Evolutionary conservation across 768 basidiomycete species (phyloP), one percentile per base, ranked within the genome.

Genomic region (Solioccasus polychromus): DNA sequence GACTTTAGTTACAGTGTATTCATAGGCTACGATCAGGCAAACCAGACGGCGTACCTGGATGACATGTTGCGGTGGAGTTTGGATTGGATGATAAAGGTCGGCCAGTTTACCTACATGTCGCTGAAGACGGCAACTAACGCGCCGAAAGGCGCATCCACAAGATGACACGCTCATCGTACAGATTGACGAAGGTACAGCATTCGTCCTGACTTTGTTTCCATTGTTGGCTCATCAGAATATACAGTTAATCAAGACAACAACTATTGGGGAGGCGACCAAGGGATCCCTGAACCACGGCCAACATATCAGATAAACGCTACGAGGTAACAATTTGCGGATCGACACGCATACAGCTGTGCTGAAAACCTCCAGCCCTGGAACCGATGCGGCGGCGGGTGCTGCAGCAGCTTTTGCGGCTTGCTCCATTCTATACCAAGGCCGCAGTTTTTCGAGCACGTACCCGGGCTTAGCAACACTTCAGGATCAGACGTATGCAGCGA

Each of bases 11-110:
- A 42, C 19, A 44, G 29, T 28, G 7, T 4, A 30, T 7, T 43
- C 35, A 42, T 39, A 85, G 88, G 87, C 14, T 96, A 93, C 59
- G 89, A 92, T 52, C 55, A 80, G 40, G 82, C 90, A 42, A 88
- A 89, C 42, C 92, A 95, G 67, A 91, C 92, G 1, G 78, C 81
- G 3, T 96, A 95, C 63, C 79, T 96, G n/a, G 94, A 96, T 57
- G 79, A 80, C 50, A 92, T 88, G 74, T 69, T 95, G 42, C 80
- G 92, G 48, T 95, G 90, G 89, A 85, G 92, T 20, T 76, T 92
- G 35, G 86, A 92, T 65, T 96, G 92, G 91, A 69, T 94, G 40
- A 90, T 94, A 42, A 91, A 89, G 73, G 92, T 85, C 45, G 50
- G 72, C 41, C n/a, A 15, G 18, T 3, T 10, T 7, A 42, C 12